phyloP scores from a whole-genome alignment of 2,329 filamentous ascomycete genomes.

The Ceratocystis huliohia region DNA sequence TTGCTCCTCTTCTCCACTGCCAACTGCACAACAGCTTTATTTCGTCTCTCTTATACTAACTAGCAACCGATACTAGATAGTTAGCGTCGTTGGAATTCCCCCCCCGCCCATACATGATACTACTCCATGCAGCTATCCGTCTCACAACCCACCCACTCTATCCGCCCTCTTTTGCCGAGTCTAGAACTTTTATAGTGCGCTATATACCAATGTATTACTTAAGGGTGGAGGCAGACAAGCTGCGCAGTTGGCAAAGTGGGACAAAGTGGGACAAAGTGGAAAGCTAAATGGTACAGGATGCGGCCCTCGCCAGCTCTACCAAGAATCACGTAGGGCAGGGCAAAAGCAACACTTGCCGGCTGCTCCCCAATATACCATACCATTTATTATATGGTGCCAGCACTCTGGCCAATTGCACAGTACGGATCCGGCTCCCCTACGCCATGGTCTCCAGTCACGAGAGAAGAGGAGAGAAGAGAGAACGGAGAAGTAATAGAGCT shows the following conservation, averaged over 20 bases:
- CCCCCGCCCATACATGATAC: background rate
- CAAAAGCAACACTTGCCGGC: background rate
- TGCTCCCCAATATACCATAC: background rate
- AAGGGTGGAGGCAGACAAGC: background rate
- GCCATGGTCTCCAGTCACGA: background rate
- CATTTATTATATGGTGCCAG: background rate
- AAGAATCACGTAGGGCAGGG: background rate
- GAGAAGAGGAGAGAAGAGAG: too few relatives aligned
- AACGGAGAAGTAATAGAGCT: background rate
- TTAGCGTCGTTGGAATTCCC: background rate
- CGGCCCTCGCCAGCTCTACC: background rate
- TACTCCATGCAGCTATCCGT: background rate
- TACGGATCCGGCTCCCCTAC: background rate
- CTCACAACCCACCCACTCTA: background rate
- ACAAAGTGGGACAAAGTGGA: background rate
- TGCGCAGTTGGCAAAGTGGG: background rate
- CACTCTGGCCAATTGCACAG: background rate
- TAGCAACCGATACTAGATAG: background rate
- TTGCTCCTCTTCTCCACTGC: background rate
- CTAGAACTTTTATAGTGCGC: background rate
- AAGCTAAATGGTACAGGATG: background rate
- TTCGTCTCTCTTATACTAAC: background rate
- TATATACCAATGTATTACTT: conserved; percentile 3
- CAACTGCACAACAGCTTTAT: background rate
- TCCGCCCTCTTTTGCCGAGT: background rate